Conservation (phyloP, 257 asterid genomes). For the Catharanthus roseus region DNA sequence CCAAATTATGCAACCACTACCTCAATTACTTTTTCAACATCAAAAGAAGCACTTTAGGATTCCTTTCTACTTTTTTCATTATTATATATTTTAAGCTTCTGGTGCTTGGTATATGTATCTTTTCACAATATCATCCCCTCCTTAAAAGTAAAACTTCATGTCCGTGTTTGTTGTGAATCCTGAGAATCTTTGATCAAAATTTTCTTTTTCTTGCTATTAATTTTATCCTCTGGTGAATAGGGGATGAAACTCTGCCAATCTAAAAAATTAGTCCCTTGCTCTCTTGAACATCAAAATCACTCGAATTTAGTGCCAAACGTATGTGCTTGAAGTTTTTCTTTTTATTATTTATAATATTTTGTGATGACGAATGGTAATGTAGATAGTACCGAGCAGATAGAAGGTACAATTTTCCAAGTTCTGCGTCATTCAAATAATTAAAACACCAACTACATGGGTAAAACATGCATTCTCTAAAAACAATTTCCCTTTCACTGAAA, state of each 20-base stretch:
- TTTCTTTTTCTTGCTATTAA: not conserved
- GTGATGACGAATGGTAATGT: no score
- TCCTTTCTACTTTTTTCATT: conserved; percentile 23
- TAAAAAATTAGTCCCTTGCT: not conserved
- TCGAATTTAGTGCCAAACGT: not conserved
- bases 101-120: not conserved
- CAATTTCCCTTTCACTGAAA: not conserved
- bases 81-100: not conserved
- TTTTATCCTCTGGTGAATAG: not conserved
- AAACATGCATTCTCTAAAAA: no score
- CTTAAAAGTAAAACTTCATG: no score
- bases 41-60: conserved; percentile 16
- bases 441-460: not conserved
- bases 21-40: conserved; percentile 16
- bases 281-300: not conserved
- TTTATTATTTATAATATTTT: not conserved
- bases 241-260: not conserved
- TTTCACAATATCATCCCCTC: not conserved
- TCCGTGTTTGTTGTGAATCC: not conserved
- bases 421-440: not conserved
- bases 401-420: not conserved
- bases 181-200: not conserved
- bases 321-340: not conserved
- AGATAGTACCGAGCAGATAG: not conserved
- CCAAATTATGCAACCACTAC: not conserved